Conservation (phyloP, 768 basidiomycete species). For the Boletus barrowsii region DNA sequence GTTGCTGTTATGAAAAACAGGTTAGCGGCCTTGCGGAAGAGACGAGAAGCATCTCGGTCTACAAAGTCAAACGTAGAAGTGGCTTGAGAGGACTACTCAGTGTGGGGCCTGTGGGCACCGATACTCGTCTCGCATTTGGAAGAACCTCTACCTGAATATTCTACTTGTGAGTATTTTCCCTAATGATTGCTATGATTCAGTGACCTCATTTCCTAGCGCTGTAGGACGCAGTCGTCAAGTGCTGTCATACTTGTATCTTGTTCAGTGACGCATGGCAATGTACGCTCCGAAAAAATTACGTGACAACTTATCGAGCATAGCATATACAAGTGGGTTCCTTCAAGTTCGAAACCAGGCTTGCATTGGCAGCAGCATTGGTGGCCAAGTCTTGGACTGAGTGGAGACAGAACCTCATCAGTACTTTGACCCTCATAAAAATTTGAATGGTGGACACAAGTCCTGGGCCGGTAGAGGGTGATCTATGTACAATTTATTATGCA, state of each 20-base stretch:
- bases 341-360: too few species aligned
- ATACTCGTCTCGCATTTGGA: background rate
- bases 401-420: background rate
- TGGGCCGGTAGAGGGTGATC: background rate
- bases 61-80: constrained; percentile 17
- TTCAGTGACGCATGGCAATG: background rate
- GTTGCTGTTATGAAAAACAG: constrained; percentile 62
- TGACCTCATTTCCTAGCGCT: background rate
- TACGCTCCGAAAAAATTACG: background rate
- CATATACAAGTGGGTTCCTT: too few species aligned
- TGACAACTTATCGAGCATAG: background rate
- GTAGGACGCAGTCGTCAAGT: background rate
- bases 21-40: constrained; percentile 55
- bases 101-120: background rate
- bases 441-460: background rate
- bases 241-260: background rate
- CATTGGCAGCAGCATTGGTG: background rate
- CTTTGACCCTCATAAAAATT: too few species aligned
- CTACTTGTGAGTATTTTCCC: background rate
- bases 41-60: constrained; percentile 36
- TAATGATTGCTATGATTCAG: background rate
- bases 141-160: background rate
- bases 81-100: constrained; percentile 2
- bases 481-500: background rate
- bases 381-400: background rate